These are phyloP conservation scores for Neurospora sp. DNA, from an alignment of 495 filamentous ascomycete species.

Conservation along the genomic window DNA sequence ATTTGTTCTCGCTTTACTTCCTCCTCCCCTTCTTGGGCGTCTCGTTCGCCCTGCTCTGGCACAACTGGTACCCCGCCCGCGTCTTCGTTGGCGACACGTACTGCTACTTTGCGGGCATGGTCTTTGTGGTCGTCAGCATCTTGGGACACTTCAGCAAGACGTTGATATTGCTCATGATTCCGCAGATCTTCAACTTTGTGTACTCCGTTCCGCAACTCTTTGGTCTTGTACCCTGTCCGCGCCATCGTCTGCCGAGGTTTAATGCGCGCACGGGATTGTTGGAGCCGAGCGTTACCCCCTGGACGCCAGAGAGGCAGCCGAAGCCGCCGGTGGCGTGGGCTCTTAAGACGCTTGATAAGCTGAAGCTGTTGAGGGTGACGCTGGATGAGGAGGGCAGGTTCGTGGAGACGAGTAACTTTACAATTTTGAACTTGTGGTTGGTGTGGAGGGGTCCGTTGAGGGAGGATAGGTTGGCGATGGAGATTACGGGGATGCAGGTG, in stretches of 20 bases:
- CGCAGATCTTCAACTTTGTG: constrained; percentile 92
- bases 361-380: constrained; percentile 55
- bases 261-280: constrained; percentile 72
- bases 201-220: constrained; percentile 91
- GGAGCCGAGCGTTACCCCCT: constrained; percentile 75
- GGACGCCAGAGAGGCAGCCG: constrained; percentile 56
- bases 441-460: constrained; percentile 90
- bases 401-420: constrained; percentile 78
- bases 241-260: constrained; percentile 83
- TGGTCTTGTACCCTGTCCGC: constrained; percentile 77
- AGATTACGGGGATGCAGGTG: constrained; percentile 64
- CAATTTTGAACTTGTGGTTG: constrained; percentile 88
- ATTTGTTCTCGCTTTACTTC: constrained; percentile 91
- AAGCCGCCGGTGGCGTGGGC: constrained; percentile 44
- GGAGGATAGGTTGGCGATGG: constrained; percentile 71
- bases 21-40: constrained; percentile 90
- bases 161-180: constrained; percentile 77
- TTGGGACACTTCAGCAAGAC: constrained; percentile 98
- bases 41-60: constrained; percentile 69
- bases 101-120: constrained; percentile 99
- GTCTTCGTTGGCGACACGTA: constrained; percentile 98
- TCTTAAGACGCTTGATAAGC: constrained; percentile 51
- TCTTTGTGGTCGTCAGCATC: constrained; percentile 94
- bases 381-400: constrained; percentile 57
- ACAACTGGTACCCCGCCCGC: constrained; percentile 94